phyloP scores from a whole-genome alignment of 345 rosid genomes.

The Reutealis trisperma region DNA sequence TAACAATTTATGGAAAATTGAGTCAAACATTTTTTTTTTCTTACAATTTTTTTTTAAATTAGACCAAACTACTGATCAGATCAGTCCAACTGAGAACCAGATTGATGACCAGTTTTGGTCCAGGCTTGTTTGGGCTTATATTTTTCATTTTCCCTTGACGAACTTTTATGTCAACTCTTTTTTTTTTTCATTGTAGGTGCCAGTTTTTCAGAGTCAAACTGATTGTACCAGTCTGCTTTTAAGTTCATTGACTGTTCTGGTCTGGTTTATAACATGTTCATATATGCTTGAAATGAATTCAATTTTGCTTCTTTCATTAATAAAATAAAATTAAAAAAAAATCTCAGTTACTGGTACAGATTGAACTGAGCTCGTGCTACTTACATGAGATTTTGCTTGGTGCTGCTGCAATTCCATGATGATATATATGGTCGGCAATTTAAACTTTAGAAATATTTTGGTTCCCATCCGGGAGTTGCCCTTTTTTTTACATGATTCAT shows the following conservation, averaged over 20 bases:
- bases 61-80: neutral
- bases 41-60: neutral
- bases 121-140: no score
- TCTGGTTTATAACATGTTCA: no score
- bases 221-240: no score
- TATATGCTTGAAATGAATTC: no score
- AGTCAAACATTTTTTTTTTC: neutral
- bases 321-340: neutral
- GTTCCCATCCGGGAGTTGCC: neutral
- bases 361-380: neutral
- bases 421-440: no score
- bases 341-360: neutral
- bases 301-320: no score
- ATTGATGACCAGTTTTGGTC: neutral
- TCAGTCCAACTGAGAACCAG: neutral
- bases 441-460: no score
- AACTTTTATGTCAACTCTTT: no score
- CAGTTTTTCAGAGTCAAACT: no score
- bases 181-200: no score
- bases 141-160: no score
- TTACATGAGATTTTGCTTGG: neutral
- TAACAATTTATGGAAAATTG: neutral
- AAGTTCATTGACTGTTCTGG: no score
- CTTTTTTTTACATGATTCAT: neutral
- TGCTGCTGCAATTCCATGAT: neutral